These are phyloP conservation scores for Kodamaea sp. DNA, from an alignment of 1,139 yeast species.

Conservation along the genomic window DNA sequence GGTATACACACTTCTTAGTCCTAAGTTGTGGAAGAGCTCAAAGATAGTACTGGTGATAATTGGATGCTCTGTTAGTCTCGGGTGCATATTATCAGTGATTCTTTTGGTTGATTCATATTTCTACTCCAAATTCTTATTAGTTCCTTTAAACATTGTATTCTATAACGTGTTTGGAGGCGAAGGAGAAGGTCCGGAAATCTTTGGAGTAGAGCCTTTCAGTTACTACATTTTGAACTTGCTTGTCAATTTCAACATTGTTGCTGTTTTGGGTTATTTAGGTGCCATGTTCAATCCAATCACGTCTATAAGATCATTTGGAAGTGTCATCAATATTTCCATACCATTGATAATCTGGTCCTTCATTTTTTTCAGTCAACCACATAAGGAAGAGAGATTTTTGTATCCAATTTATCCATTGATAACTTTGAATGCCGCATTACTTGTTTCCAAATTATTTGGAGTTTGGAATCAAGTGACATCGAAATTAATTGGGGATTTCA, in stretches of 20 bases:
- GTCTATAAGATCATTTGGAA: conserved; percentile 14
- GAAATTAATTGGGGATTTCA: conserved; percentile 2
- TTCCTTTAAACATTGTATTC: conserved; percentile 78
- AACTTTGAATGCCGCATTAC: conserved; percentile 61
- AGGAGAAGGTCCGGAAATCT: conserved; percentile 85
- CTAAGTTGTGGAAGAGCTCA: conserved; percentile 5
- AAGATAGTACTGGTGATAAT: conserved; percentile 17
- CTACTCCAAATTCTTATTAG: conserved; percentile 63
- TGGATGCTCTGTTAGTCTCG: conserved; percentile 20
- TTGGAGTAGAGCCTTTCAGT: conserved; percentile 82
- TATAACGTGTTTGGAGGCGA: conserved; percentile 79
- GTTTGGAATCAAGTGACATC: conserved; percentile 7
- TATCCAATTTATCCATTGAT: conserved; percentile 82
- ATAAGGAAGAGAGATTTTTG: conserved; percentile 89
- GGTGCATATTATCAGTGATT: conserved; percentile 32
- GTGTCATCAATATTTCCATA: conserved; percentile 17
- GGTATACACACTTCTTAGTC: conserved; percentile 24
- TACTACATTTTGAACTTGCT: conserved; percentile 71
- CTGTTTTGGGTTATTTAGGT: conserved; percentile 49
- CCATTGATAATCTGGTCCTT: conserved; percentile 63
- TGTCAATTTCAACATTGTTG: conserved; percentile 68
- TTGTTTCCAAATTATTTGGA: conserved; percentile 31
- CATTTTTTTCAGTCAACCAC: conserved; percentile 76
- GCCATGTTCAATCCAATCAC: conserved; percentile 24
- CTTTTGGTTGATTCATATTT: conserved; percentile 61